A percentile compares a stretch with the other conserved stretches of the same genome.
These are phyloP conservation scores for Filobasidium floriforme DNA, from an alignment of 768 basidiomycete species.

Conservation along the genomic window DNA sequence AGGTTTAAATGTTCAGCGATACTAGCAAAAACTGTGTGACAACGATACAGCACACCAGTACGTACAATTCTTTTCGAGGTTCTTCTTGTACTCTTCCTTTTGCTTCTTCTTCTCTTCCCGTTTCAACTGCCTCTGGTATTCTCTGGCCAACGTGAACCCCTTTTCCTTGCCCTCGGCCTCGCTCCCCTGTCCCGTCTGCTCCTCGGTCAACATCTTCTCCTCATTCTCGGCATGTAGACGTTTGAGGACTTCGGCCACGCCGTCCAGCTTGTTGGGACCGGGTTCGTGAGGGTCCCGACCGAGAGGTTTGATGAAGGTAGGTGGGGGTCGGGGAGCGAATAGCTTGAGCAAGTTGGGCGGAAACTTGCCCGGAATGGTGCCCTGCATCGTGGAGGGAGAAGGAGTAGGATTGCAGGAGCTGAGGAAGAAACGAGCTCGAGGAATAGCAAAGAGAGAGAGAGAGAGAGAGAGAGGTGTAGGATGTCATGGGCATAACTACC, in stretches of 20 bases:
- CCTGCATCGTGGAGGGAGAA: slow-evolving; percentile 13
- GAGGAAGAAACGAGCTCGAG: background rate
- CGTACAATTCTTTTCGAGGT: slow-evolving; percentile 60
- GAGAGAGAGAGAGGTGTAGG: too few relatives aligned
- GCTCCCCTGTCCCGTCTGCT: slow-evolving; percentile 47
- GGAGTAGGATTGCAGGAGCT: background rate
- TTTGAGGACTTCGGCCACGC: slow-evolving; percentile 68
- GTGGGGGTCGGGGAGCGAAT: slow-evolving; percentile 84
- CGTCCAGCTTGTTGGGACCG: slow-evolving; percentile 59
- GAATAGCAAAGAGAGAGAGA: too few relatives aligned
- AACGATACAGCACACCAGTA: slow-evolving; percentile 25
- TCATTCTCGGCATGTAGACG: slow-evolving; percentile 72
- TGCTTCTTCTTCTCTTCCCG: slow-evolving; percentile 40
- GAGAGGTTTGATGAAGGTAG: slow-evolving; percentile 76
- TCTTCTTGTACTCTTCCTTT: slow-evolving; percentile 44
- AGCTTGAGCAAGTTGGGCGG: slow-evolving; percentile 94
- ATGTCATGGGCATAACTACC: too few relatives aligned
- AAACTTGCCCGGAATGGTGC: slow-evolving; percentile 46
- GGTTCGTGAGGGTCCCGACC: slow-evolving; percentile 75
- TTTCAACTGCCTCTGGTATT: slow-evolving; percentile 41
- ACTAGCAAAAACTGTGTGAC: background rate
- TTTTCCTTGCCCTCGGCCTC: slow-evolving; percentile 70
- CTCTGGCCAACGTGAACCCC: slow-evolving; percentile 30
- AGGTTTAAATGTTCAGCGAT: slow-evolving; percentile 13
- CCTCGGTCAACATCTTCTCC: slow-evolving; percentile 30